phyloP scores from a whole-genome alignment of 805 yeast genomes.

The Tetrapisispora taiwanensis region DNA sequence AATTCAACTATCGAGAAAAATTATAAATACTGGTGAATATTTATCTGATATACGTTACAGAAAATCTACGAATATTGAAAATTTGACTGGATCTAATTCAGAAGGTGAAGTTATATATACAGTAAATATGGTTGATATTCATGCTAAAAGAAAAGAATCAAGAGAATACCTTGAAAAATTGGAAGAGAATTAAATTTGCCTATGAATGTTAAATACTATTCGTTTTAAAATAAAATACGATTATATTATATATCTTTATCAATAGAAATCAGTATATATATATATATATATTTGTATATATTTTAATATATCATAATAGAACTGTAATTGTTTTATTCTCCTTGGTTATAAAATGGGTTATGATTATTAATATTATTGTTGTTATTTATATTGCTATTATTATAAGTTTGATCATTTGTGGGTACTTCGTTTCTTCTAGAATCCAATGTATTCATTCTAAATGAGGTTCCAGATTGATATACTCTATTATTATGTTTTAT shows the following conservation, averaged over 20 bases:
- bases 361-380: background rate
- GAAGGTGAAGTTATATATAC: slow-evolving; percentile 22
- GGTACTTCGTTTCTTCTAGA: slow-evolving; percentile 1
- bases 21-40: slow-evolving; percentile 15
- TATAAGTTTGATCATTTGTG: background rate
- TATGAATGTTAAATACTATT: too few species aligned
- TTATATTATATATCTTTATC: too few species aligned
- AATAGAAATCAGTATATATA: too few species aligned
- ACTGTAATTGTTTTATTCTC: background rate
- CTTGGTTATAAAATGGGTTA: slow-evolving; percentile 2
- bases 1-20: slow-evolving; percentile 11
- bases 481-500: background rate
- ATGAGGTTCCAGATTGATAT: slow-evolving; percentile 3
- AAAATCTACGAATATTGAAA: slow-evolving; percentile 24
- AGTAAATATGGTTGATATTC: slow-evolving; percentile 23
- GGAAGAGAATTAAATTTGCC: slow-evolving; percentile 7
- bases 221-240: too few species aligned
- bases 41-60: slow-evolving; percentile 22
- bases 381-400: background rate
- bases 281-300: background rate
- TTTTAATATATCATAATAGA: background rate
- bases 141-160: slow-evolving; percentile 15
- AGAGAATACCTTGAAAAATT: slow-evolving; percentile 13
- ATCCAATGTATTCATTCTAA: slow-evolving; percentile 11
- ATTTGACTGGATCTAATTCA: slow-evolving; percentile 22